Percentiles rank a stretch among this genome's conserved stretches.
Conservation (phyloP, 805 yeast genomes). For the Jamesozyma piceae region DNA sequence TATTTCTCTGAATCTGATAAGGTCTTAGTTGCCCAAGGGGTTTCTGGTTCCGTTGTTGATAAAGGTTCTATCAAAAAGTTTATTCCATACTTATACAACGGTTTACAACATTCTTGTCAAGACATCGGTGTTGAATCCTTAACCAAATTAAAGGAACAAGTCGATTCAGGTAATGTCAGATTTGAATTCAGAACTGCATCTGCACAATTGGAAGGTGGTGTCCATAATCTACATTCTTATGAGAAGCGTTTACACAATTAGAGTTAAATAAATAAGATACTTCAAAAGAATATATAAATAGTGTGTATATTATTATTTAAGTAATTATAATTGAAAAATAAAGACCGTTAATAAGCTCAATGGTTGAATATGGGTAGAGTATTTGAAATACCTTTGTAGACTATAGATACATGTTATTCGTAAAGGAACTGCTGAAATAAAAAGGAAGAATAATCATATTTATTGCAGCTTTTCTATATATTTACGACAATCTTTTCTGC, state of each 20-base stretch:
- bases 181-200: conserved; percentile 97
- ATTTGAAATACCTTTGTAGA: too few relatives aligned
- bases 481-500: too few relatives aligned
- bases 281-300: too few relatives aligned
- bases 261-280: conserved; percentile 6
- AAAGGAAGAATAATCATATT: too few relatives aligned
- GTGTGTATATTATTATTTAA: too few relatives aligned
- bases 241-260: conserved; percentile 94
- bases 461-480: too few relatives aligned
- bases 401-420: too few relatives aligned
- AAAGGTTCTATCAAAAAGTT: conserved; percentile 92
- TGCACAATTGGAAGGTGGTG: conserved; percentile 98
- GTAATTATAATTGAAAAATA: neutral
- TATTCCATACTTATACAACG: conserved; percentile 86
- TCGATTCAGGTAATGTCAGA: conserved; percentile 63
- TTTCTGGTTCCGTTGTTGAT: conserved; percentile 91
- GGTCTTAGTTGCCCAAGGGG: conserved; percentile 98
- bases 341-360: too few relatives aligned
- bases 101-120: conserved; percentile 97
- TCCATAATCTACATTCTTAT: conserved; percentile 89
- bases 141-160: conserved; percentile 51
- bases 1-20: conserved; percentile 93
- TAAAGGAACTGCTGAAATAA: too few relatives aligned
- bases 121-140: conserved; percentile 83
- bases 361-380: too few relatives aligned